These are phyloP conservation scores for Helichrysum umbraculigerum DNA, from an alignment of 129 eudicot species.

Conservation along the genomic window DNA sequence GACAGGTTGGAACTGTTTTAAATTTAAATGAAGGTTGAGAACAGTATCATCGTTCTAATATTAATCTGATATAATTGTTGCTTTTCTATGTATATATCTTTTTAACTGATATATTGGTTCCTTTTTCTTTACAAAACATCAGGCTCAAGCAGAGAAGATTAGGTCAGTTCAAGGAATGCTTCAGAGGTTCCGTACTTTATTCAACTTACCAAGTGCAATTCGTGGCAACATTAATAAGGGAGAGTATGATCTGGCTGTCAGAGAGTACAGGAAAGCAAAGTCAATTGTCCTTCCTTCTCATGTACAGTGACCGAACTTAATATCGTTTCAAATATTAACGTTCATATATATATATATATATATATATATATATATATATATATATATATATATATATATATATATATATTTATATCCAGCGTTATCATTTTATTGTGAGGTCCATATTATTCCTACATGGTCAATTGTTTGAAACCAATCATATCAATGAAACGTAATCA, in stretches of 20 bases:
- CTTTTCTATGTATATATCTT: background rate
- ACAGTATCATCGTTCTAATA: background rate
- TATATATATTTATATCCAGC: background rate
- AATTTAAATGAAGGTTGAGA: background rate
- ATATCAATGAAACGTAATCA: background rate
- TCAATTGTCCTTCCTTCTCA: conserved; percentile 97
- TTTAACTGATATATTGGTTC: background rate
- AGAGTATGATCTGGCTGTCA: conserved; percentile 94
- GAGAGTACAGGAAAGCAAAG: conserved; percentile 99
- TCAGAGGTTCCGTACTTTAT: conserved; percentile 92
- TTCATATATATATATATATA: background rate
- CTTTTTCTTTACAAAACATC: conserved; percentile 16
- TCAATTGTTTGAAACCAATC: background rate
- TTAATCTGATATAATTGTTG: background rate
- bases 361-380: too few species aligned
- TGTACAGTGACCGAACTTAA: conserved; percentile 48
- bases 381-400: background rate
- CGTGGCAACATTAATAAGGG: conserved; percentile 92
- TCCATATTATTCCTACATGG: background rate
- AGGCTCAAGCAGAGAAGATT: conserved; percentile 99
- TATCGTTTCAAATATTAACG: background rate
- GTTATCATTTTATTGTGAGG: background rate
- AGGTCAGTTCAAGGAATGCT: conserved; percentile 99
- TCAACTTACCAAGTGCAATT: conserved; percentile 94
- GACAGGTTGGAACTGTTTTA: conserved; percentile 66